Evolutionary conservation across 2,329 filamentous ascomycete genomes (phyloP).

Genomic region (Biscogniauxia mediterranea): DNA sequence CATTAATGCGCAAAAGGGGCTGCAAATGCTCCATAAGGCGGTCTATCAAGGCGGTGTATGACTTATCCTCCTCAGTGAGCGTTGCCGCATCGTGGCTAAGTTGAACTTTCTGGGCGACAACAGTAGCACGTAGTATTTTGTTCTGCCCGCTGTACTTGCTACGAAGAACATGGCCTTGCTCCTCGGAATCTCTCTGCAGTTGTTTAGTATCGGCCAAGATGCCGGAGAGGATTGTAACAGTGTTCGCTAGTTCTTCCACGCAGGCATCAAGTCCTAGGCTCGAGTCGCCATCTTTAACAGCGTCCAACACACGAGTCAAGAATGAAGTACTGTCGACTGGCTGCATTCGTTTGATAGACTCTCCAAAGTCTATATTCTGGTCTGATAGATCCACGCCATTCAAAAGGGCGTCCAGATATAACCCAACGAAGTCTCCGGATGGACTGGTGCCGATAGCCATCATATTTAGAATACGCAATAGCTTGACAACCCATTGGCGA

Average conservation of each 20-base stretch:
- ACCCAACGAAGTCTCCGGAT: slow-evolving; percentile 43
- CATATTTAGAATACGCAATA: slow-evolving; percentile 51
- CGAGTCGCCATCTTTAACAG: slow-evolving; percentile 38
- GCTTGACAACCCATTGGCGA: slow-evolving; percentile 37
- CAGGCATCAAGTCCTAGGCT: slow-evolving; percentile 36
- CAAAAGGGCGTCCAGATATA: slow-evolving; percentile 62
- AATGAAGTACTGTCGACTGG: slow-evolving; percentile 47
- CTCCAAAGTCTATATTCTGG: slow-evolving; percentile 52
- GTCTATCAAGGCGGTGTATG: slow-evolving; percentile 66
- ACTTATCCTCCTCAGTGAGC: slow-evolving; percentile 68
- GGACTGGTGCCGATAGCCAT: slow-evolving; percentile 35
- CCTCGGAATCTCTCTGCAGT: slow-evolving; percentile 45
- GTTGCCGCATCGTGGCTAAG: slow-evolving; percentile 71
- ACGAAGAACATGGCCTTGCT: slow-evolving; percentile 53
- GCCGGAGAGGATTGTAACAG: slow-evolving; percentile 36
- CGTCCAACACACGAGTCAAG: slow-evolving; percentile 41
- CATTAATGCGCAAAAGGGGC: slow-evolving; percentile 34
- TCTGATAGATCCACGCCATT: slow-evolving; percentile 51
- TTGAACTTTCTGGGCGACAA: slow-evolving; percentile 79
- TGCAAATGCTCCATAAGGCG: slow-evolving; percentile 50
- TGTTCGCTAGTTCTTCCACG: slow-evolving; percentile 32
- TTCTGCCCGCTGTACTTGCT: slow-evolving; percentile 74
- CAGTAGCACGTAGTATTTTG: slow-evolving; percentile 70
- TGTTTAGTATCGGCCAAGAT: slow-evolving; percentile 46
- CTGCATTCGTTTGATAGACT: slow-evolving; percentile 59